Evolutionary conservation across 2,329 filamentous ascomycete genomes (phyloP), one percentile per base, ranked within the genome.

Genomic region (Sclerotiophoma versabilis): DNA sequence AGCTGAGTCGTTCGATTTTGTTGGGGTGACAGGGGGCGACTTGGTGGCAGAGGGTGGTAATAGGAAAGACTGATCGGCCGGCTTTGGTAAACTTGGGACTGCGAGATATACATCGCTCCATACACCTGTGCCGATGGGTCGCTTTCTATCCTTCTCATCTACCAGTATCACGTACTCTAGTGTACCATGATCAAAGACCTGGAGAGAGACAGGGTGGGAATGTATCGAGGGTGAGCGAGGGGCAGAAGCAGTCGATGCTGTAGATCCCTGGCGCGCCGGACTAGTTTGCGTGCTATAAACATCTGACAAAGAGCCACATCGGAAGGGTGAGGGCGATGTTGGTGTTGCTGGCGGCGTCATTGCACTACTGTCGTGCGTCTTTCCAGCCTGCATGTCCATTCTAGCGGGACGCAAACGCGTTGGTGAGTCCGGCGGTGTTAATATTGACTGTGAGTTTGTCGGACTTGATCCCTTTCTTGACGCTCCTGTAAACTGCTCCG

Each of bases 61-160:
- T 23, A 42, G 43, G 11, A 46, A 26, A 10, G 41, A 29, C 33
- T 56, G 53, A 19, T 58, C 38, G 20, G 32, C n/a, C 1, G 48
- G 39, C 25, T 62, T 59, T 1, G 66, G 62, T 8, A 63, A 42
- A 32, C 50, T 59, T 17, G 64, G 70, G 9, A n/a, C 62, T 6
- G 70, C 73, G 6, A 72, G 60, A 54, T 72, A 75, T 0, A 76
- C 73, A 59, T 74, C 65, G 50, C 72, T 75, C 73, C 73, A 76
- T 14, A 66, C 58, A 10, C 73, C 73, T 14, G 60, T 62, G 14
- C 73, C 73, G 11, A 76, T 65, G 3, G 59, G 61, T 30, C 60
- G 70, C 51, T 65, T 71, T 17, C 60, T 61, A 4, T 62, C 64
- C 11, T 69, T 60, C 4, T 61, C 58, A 34, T 67, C 60, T 10